These are phyloP conservation scores for Piper longum DNA, from an alignment of 164 flowering plant genomes.

Conservation along the genomic window DNA sequence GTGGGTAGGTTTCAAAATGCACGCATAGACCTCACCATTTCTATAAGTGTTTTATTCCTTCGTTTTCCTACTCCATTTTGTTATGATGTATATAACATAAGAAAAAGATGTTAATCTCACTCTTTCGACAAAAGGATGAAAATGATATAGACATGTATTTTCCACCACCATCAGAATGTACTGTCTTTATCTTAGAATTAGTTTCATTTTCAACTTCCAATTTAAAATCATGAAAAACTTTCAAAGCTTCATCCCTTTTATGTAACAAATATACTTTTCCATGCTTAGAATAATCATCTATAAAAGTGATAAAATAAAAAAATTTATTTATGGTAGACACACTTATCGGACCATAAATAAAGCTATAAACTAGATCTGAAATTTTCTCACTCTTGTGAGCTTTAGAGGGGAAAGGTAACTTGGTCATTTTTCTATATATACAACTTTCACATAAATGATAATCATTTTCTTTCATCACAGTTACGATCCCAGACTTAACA, in stretches of 20 bases:
- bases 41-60: no score
- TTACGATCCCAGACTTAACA: neutral
- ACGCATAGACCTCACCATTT: no score
- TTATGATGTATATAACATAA: neutral
- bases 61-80: no score
- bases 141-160: neutral
- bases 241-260: no score
- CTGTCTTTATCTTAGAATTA: neutral
- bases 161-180: neutral
- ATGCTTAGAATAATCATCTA: no score
- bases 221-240: no score
- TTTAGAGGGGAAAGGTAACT: neutral
- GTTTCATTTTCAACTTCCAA: neutral
- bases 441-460: neutral
- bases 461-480: no score
- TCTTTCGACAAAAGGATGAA: no score
- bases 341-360: neutral
- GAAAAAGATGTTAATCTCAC: neutral
- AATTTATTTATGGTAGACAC: neutral
- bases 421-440: neutral
- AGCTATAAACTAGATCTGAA: neutral
- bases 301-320: no score
- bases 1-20: no score
- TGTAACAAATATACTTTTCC: no score
- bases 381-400: neutral